These are phyloP conservation scores for Pseudocercospora fijiensis DNA, from an alignment of 2,329 filamentous ascomycete species.

Conservation along the genomic window DNA sequence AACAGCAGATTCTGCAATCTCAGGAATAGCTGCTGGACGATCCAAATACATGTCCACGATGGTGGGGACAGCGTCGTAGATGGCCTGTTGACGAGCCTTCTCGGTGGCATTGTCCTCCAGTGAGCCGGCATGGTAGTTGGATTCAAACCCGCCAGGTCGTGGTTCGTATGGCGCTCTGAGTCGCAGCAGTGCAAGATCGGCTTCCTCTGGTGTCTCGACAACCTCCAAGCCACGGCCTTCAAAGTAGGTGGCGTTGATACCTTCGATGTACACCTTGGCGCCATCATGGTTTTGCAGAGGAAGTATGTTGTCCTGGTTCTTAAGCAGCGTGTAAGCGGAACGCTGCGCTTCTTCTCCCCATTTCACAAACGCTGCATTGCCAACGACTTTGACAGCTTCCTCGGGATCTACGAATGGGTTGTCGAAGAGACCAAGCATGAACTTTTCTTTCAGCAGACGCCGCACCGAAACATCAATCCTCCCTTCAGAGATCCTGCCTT, in stretches of 20 bases:
- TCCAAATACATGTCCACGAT: conserved; percentile 49
- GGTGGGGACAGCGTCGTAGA: conserved; percentile 43
- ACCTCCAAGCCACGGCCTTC: conserved; percentile 37
- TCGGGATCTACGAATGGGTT: conserved; percentile 52
- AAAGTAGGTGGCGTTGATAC: conserved; percentile 39
- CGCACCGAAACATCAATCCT: conserved; percentile 51
- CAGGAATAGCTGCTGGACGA: conserved; percentile 46
- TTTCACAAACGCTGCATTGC: conserved; percentile 46
- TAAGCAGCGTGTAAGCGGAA: conserved; percentile 41
- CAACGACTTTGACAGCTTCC: conserved; percentile 45
- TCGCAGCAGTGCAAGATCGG: conserved; percentile 46
- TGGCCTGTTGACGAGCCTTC: conserved; percentile 40
- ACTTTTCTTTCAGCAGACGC: conserved; percentile 52
- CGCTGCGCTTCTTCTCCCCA: conserved; percentile 43
- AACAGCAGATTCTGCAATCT: conserved; percentile 42
- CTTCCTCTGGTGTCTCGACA: conserved; percentile 41
- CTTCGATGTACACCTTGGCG: conserved; percentile 40
- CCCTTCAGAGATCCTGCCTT: conserved; percentile 44
- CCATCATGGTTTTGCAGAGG: conserved; percentile 30
- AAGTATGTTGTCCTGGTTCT: conserved; percentile 38
- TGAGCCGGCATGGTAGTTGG: conserved; percentile 42
- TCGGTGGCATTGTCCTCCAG: conserved; percentile 46
- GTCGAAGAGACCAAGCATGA: conserved; percentile 54
- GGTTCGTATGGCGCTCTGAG: conserved; percentile 45
- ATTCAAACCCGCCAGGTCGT: conserved; percentile 46